These are phyloP conservation scores for Pecoramyces ruminantium DNA, from an alignment of 192 early-diverging fungal species.

Conservation along the genomic window DNA sequence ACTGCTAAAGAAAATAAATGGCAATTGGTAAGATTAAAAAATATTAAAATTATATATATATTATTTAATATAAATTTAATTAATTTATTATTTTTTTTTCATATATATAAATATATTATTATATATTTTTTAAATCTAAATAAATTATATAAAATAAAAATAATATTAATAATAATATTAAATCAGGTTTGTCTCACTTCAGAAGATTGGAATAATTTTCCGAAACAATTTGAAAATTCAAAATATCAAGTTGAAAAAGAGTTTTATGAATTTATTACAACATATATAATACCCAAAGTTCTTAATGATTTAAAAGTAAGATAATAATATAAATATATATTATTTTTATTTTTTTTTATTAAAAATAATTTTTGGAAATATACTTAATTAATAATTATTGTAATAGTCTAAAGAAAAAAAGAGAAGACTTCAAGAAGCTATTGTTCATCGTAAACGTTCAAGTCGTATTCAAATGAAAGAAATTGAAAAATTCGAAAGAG, in stretches of 20 bases:
- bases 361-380: too few relatives aligned
- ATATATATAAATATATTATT: neutral
- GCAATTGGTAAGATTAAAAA: conserved; percentile 9
- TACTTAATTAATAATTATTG: too few relatives aligned
- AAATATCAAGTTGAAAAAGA: conserved; percentile 32
- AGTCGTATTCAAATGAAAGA: conserved; percentile 40
- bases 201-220: conserved; percentile 47
- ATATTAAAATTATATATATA: conserved; percentile 19
- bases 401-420: conserved; percentile 35
- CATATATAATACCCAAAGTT: conserved; percentile 38
- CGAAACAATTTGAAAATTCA: conserved; percentile 30
- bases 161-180: too few relatives aligned
- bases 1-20: conserved; percentile 10
- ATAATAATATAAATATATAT: too few relatives aligned
- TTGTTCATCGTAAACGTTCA: conserved; percentile 39
- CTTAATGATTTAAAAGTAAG: conserved; percentile 21
- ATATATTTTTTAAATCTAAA: neutral
- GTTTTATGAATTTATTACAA: conserved; percentile 28
- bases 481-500: conserved; percentile 30
- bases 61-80: conserved; percentile 10
- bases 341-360: too few relatives aligned
- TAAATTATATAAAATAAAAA: too few relatives aligned
- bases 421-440: conserved; percentile 25
- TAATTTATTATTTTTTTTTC: neutral
- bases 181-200: conserved; percentile 30